Base-by-base conservation (phyloP, 257 asterid species). In the Perilla frutescens region DNA sequence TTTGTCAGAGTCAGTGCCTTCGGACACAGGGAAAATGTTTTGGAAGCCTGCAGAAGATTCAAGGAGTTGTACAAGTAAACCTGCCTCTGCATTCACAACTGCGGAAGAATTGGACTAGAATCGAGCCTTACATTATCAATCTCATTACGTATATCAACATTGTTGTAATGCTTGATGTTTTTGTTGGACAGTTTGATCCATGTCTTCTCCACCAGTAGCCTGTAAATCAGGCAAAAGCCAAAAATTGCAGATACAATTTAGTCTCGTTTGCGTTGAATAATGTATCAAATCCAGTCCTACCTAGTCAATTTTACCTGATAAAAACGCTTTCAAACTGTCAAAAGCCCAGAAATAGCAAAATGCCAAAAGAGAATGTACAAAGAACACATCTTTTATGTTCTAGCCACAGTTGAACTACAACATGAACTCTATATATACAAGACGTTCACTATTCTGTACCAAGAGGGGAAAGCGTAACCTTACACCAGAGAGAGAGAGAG, bases 11-110 rank as follows among this genome's bases (percentile, higher is more conserved):
- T 94, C 41, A 91, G 97, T 61, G 96, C 99, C 48, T 94, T 94
- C 34, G 99, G 97, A 36, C 96, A 91, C 79, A 79, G 97, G 87
- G 88, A 84, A 31, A 94, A 94, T 48, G 99, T 94, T 49, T 39
- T 91, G 78, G 97, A 91, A 83, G 99, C 99, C 48, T 90, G 99
- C 68, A 84, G 89, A 84, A 91, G 97, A 88, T 94, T 94, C 90
- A 90, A 85, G 91, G 90, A 88, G 79, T 58, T 94, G 83, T 91
- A 91, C 91, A 84, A 91, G 91, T 93, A 55, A 71, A 66, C 13
- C 60, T 44, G 44, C 60, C 34, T 15, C 9, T 43, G 51, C 66
- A 12, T 54, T 20, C 66, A n/a, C 59, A 20, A 39, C 39, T 66
- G 5, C 34, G 6, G 31, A 47, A 31, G 14, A 36, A 14, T 71